Base-by-base conservation (phyloP, 495 filamentous ascomycete genomes). In the Daldinia vernicosa region DNA sequence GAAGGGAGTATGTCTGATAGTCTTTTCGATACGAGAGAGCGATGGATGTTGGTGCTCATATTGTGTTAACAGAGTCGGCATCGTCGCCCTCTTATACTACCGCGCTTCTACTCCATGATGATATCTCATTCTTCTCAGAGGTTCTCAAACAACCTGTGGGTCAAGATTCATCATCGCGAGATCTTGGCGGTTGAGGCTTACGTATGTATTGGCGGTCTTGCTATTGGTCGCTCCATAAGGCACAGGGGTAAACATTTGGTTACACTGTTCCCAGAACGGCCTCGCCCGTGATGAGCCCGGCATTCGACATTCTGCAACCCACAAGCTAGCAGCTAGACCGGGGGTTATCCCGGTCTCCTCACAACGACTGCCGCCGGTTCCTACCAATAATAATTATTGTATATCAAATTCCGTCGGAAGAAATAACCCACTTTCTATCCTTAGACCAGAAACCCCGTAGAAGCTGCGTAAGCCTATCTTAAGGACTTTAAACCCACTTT, bases 151-250 rank as follows among this genome's bases (percentile, higher is more conserved):
- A 47, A 24, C 14, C 8, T 37, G 60, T 60, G 67, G 67, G 55
- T 65, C 60, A 9, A 64, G 60, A 53, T 55, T 70, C 67, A 64
- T 70, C 60, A 65, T 70, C 67, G 43, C 63, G 32, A 65, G 47
- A 12, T 70, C 55, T 65, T 70, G 55, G 67, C 67, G n/a, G 45
- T 45, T 4, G 60, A 64, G 27, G 54, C 52, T 70, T 64, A 65
- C 54, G 54, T 28, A 54, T 30, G 14, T 54, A 54, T 54, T 28
- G 1, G 27, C 15, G 5, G 9, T 60, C 2, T 22, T 19, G 4
- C 7, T 17, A 43, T 43, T 43, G 40, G 40, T 19, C 8, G 3
- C 40, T 45, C 8, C 6, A 17, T 19, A 2, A 6, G n/a, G 40
- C 40, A 22, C n/a, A 19, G 3, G 40, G 40, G 7, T 22, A 17